These are phyloP conservation scores for Trifolium subterraneum DNA, from an alignment of 306 rosid species.

Conservation along the genomic window DNA sequence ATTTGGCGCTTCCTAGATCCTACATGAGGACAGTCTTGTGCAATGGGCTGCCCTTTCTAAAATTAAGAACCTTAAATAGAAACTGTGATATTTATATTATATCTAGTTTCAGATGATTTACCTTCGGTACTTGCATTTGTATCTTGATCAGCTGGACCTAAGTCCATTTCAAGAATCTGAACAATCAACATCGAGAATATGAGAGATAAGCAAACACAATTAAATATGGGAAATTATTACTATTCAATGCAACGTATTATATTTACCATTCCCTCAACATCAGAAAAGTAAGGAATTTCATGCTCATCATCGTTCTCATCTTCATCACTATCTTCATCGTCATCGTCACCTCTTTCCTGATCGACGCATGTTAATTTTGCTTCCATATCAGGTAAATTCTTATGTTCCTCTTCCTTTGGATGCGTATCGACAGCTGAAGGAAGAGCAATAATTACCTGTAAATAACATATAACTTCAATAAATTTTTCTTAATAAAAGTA, in stretches of 20 bases:
- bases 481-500: conserved; percentile 32
- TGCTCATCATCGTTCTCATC: conserved; percentile 37
- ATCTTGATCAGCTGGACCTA: conserved; percentile 67
- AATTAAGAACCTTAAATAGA: conserved; percentile 37
- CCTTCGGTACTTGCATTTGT: conserved; percentile 61
- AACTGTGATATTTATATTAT: conserved; percentile 16
- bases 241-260: conserved; percentile 30
- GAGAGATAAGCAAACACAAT: conserved; percentile 34
- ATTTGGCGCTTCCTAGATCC: conserved; percentile 28
- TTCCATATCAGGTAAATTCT: conserved; percentile 48
- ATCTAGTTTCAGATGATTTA: conserved; percentile 47
- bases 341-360: conserved; percentile 49
- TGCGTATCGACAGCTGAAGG: conserved; percentile 47
- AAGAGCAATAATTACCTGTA: conserved; percentile 58
- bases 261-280: conserved; percentile 73
- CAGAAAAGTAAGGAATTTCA: conserved; percentile 70
- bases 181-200: conserved; percentile 41
- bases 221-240: background rate
- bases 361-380: conserved; percentile 43
- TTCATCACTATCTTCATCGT: conserved; percentile 34
- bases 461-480: conserved; percentile 46
- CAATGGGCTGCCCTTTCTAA: conserved; percentile 19
- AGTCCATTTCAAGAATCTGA: conserved; percentile 93
- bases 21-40: conserved; percentile 19
- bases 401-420: conserved; percentile 42